Percentiles rank a stretch among this genome's conserved stretches.
These are phyloP conservation scores for Ogataea polymorpha DNA, from an alignment of 805 yeast species.

Conservation along the genomic window DNA sequence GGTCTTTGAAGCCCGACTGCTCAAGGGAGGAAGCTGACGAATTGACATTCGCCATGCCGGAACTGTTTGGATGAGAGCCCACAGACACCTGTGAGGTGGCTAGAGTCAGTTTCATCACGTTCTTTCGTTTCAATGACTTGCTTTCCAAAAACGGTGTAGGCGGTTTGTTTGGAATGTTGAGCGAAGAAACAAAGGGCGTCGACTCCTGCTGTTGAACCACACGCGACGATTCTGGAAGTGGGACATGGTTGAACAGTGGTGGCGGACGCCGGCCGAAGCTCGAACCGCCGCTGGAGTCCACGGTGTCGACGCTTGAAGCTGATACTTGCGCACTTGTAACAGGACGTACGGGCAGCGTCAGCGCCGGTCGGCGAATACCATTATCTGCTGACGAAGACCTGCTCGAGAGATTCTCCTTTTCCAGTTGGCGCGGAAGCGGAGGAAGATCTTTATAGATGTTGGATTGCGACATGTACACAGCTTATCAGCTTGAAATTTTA, in stretches of 20 bases:
- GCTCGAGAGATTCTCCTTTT: not conserved
- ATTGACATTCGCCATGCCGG: not conserved
- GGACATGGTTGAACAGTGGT: conserved; percentile 9
- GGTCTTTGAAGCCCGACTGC: conserved; percentile 23
- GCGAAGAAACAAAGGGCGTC: conserved; percentile 8
- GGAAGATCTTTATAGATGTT: conserved; percentile 21
- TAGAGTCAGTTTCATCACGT: conserved; percentile 55
- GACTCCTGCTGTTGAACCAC: conserved; percentile 7
- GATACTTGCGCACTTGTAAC: conserved; percentile 3
- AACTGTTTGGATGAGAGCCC: not conserved
- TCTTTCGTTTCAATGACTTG: conserved; percentile 53
- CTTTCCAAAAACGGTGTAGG: conserved; percentile 21
- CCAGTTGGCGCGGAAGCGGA: conserved; percentile 9
- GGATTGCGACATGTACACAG: conserved; percentile 2
- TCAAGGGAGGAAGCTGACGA: conserved; percentile 17
- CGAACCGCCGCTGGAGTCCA: not conserved
- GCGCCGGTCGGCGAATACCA: conserved; percentile 1
- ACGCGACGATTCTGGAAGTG: not conserved
- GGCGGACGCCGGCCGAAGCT: conserved; percentile 8
- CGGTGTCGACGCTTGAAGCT: conserved; percentile 6
- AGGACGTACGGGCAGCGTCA: conserved; percentile 4
- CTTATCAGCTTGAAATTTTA: conserved; percentile 9
- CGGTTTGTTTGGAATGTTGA: conserved; percentile 10
- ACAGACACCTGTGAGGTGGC: conserved; percentile 6
- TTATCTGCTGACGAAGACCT: not conserved